A percentile compares a stretch with the other conserved stretches of the same genome.
These are phyloP conservation scores for Coprinopsis cinerea DNA, from an alignment of 768 basidiomycete genomes.

Conservation along the genomic window DNA sequence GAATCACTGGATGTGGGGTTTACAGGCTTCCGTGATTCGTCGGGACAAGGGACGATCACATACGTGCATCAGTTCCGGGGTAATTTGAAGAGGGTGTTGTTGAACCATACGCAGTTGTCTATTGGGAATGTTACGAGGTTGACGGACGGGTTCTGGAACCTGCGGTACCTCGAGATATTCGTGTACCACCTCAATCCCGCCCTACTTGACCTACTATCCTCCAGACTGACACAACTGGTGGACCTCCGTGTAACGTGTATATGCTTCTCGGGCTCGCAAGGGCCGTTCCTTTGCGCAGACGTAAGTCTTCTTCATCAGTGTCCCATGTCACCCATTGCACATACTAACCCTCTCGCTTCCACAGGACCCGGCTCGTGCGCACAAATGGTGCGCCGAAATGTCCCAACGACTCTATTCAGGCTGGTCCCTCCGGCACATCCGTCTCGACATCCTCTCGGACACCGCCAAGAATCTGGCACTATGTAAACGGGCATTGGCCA, in stretches of 20 bases:
- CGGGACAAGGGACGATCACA: slow-evolving; percentile 1
- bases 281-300: not conserved
- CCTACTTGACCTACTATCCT: slow-evolving; percentile 1
- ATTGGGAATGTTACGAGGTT: not conserved
- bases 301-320: not conserved
- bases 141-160: not conserved
- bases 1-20: slow-evolving; percentile 1
- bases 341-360: not conserved
- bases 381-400: slow-evolving; percentile 8
- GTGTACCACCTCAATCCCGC: slow-evolving; percentile 1
- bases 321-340: not conserved
- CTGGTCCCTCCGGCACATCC: slow-evolving; percentile 1
- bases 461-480: not conserved
- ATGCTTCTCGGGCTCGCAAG: not conserved
- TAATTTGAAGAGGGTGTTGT: not conserved
- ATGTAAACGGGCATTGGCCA: not conserved
- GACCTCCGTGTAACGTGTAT: slow-evolving; percentile 2
- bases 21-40: slow-evolving; percentile 3
- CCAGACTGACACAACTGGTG: not conserved
- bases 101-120: not conserved
- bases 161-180: not conserved
- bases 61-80: slow-evolving; percentile 2
- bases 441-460: not conserved
- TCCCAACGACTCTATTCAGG: not conserved
- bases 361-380: not conserved